Evolutionary conservation across 2,329 filamentous ascomycete species (phyloP), one percentile per base, ranked within the genome.

Genomic region (Botrytis pseudocinerea): DNA sequence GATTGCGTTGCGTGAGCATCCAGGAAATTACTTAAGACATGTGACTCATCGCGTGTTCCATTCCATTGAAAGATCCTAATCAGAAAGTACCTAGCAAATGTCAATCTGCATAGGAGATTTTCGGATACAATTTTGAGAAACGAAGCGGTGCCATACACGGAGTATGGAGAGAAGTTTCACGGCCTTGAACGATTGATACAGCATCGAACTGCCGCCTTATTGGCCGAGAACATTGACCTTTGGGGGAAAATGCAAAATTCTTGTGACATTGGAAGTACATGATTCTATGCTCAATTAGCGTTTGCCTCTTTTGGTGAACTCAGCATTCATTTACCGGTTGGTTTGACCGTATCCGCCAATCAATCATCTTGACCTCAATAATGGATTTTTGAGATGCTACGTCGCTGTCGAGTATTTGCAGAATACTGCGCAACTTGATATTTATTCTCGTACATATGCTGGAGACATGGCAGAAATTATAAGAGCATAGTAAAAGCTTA

Each of bases 271-370:
- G 25, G 40, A n/a, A 51, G 48, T 32, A 57, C n/a, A 57, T 32
- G 48, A 22, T 42, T 57, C 65, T 69, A 28, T 32, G 40, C 54
- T 32, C 6, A 48, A 38, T 69, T 57, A 69, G 35, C 12, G n/a
- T 42, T 32, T 69, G 51, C 65, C 48, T 69, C 48, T 69, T 42
- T 69, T 32, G 48, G 38, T 57, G 48, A 44, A 57, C 48, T 57
- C 38, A 44, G n/a, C 65, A 57, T 57, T 66, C 18, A 68, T 38
- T n/a, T 57, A 57, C 38, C 61, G 44, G 6, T 48, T 35, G 20
- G 28, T 65, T 65, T 25, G 3, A 25, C 10, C 20, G 9, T 65
- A 25, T 32, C 38, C n/a, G 18, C 38, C 65, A 44, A 69, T 69
- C 48, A 57, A 57, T 57, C 18, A 69, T 57, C 28, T 68, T n/a